Evolutionary conservation across 495 filamentous ascomycete species (phyloP).

Genomic region (Paragyromitra xinjiangensis): DNA sequence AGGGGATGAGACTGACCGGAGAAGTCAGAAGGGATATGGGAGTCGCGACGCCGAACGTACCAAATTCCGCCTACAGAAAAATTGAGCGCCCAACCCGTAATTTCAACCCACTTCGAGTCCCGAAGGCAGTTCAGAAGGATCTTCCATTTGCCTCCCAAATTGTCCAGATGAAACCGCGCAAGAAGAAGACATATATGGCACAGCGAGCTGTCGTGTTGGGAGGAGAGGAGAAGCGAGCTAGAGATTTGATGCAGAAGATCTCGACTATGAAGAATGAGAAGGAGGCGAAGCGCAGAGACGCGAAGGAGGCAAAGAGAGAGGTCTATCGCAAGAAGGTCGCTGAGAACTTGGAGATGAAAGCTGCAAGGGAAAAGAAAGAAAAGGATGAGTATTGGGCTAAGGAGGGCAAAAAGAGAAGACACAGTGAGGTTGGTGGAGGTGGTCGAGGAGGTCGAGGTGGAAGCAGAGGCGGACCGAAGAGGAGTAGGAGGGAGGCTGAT

Average conservation of each 20-base stretch:
- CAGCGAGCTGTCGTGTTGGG: constrained; percentile 86
- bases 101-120: constrained; percentile 94
- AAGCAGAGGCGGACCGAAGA: constrained; percentile 58
- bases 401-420: constrained; percentile 93
- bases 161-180: constrained; percentile 77
- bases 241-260: constrained; percentile 92
- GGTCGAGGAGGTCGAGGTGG: constrained; percentile 72
- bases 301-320: constrained; percentile 84
- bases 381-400: constrained; percentile 90
- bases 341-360: constrained; percentile 81
- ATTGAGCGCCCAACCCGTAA: constrained; percentile 82
- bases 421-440: constrained; percentile 69
- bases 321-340: constrained; percentile 81
- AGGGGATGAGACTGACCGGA: constrained; percentile 92
- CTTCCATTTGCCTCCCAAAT: constrained; percentile 95
- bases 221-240: constrained; percentile 83
- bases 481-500: constrained; percentile 47
- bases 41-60: constrained; percentile 77
- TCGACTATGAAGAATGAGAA: constrained; percentile 91
- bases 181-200: constrained; percentile 87
- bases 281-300: constrained; percentile 75
- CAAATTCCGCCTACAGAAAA: constrained; percentile 81
- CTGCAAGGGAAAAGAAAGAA: constrained; percentile 85
- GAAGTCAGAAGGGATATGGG: constrained; percentile 81
- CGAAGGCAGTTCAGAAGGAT: constrained; percentile 80